Conservation (phyloP, 768 basidiomycete species). For the Auricularia cornea region DNA sequence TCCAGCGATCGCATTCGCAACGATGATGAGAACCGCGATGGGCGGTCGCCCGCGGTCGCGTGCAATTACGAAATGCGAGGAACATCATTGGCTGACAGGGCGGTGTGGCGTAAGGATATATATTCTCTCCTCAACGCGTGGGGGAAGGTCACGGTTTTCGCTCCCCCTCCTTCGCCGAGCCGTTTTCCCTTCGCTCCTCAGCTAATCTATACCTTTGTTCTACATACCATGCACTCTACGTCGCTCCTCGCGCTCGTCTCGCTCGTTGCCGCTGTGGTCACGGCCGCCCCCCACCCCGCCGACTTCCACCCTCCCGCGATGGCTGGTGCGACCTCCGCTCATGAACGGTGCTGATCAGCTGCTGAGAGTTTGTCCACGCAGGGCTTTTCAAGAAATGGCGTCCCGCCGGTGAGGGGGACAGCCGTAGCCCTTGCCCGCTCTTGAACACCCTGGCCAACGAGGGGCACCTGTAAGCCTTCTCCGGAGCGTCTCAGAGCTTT, state of each 20-base stretch:
- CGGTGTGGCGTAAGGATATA: too few species aligned
- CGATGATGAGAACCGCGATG: too few species aligned
- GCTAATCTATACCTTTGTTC: neutral
- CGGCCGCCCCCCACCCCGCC: neutral
- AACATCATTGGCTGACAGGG: too few species aligned
- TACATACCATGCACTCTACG: neutral
- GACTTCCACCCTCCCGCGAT: neutral
- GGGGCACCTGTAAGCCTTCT: neutral
- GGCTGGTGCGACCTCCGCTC: neutral
- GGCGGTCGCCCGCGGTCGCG: too few species aligned
- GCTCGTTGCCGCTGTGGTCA: neutral
- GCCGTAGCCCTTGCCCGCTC: neutral
- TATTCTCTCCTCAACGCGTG: too few species aligned
- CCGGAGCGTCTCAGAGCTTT: neutral
- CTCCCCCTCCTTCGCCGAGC: neutral
- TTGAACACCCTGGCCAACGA: neutral
- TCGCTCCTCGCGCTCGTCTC: neutral
- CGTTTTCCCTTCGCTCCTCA: neutral
- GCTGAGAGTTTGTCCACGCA: neutral
- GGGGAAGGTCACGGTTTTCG: too few species aligned
- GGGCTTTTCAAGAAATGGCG: neutral
- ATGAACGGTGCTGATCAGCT: neutral
- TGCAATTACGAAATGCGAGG: too few species aligned
- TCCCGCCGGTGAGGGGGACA: neutral
- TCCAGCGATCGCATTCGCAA: too few species aligned